Percentiles rank a stretch among this genome's conserved stretches.
phyloP scores from a whole-genome alignment of 192 early-diverging fungal genomes.

The Allomyces arbusculus region DNA sequence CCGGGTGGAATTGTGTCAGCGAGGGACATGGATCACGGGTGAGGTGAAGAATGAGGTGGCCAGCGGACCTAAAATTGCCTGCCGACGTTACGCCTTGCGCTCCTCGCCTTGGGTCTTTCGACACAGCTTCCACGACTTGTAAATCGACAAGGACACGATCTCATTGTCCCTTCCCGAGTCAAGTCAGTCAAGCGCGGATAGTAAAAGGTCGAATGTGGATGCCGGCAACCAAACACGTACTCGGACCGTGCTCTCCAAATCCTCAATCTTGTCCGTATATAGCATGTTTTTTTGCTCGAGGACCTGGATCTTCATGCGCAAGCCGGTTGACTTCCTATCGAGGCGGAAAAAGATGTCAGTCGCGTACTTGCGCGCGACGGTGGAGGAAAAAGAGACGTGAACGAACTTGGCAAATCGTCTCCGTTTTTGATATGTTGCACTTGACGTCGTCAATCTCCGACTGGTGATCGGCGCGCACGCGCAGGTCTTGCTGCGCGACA shows the following conservation, averaged over 20 bases:
- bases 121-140: conserved; percentile 30
- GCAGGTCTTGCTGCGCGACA: conserved; percentile 7
- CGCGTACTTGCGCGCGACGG: no score
- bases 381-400: no score
- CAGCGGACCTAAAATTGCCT: neutral
- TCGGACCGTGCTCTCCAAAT: conserved; percentile 16
- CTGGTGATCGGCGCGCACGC: neutral
- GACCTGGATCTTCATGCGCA: conserved; percentile 20
- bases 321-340: neutral
- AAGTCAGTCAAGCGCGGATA: no score
- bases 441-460: conserved; percentile 5
- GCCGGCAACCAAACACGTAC: conserved; percentile 5
- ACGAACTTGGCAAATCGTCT: conserved; percentile 4
- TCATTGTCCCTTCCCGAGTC: conserved; percentile 31
- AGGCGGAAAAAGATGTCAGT: no score
- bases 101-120: conserved; percentile 18
- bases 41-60: no score
- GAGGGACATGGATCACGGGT: no score
- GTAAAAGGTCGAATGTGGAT: no score
- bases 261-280: conserved; percentile 13
- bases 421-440: conserved; percentile 6
- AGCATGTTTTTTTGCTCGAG: conserved; percentile 19
- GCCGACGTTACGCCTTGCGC: conserved; percentile 3
- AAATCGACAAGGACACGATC: conserved; percentile 34
- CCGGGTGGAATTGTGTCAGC: no score